These are phyloP conservation scores for Aspergillus cavernicola DNA, from an alignment of 495 filamentous ascomycete species.

Conservation along the genomic window DNA sequence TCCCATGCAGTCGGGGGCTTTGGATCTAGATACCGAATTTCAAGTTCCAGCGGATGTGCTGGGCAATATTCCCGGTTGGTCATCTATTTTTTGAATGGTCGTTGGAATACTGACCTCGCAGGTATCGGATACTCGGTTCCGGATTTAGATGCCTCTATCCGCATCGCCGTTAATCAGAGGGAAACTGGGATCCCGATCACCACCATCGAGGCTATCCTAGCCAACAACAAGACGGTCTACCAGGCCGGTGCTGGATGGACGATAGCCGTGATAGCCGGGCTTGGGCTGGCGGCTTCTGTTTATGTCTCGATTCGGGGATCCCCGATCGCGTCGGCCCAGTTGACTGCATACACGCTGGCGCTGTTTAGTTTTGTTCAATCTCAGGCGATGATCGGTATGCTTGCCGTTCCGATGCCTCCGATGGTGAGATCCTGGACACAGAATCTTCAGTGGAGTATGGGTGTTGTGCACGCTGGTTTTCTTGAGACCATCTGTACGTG, in stretches of 20 bases:
- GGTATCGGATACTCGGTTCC: constrained; percentile 82
- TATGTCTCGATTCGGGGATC: constrained; percentile 75
- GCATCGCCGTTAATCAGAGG: constrained; percentile 66
- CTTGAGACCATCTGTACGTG: constrained; percentile 84
- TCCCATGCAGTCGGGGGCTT: constrained; percentile 73
- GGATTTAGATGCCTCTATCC: constrained; percentile 87
- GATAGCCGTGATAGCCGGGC: constrained; percentile 78
- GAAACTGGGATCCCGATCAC: constrained; percentile 62
- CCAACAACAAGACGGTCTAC: constrained; percentile 89
- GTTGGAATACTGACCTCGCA: constrained; percentile 27
- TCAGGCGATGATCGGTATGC: constrained; percentile 89
- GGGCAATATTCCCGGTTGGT: no score
- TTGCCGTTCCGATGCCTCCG: constrained; percentile 74
- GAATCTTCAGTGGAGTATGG: constrained; percentile 98
- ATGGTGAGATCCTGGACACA: constrained; percentile 93
- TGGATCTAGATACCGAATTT: constrained; percentile 55
- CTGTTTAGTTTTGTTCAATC: constrained; percentile 94
- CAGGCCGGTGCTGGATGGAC: constrained; percentile 83
- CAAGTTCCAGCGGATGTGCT: constrained; percentile 62
- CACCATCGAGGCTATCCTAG: constrained; percentile 82
- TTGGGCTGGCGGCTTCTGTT: constrained; percentile 76
- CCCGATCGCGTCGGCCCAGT: constrained; percentile 93
- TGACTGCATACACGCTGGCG: constrained; percentile 85
- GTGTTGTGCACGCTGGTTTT: constrained; percentile 83
- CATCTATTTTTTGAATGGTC: no score